Conservation (phyloP, 2,329 filamentous ascomycete species). For the Penicillium paneum region DNA sequence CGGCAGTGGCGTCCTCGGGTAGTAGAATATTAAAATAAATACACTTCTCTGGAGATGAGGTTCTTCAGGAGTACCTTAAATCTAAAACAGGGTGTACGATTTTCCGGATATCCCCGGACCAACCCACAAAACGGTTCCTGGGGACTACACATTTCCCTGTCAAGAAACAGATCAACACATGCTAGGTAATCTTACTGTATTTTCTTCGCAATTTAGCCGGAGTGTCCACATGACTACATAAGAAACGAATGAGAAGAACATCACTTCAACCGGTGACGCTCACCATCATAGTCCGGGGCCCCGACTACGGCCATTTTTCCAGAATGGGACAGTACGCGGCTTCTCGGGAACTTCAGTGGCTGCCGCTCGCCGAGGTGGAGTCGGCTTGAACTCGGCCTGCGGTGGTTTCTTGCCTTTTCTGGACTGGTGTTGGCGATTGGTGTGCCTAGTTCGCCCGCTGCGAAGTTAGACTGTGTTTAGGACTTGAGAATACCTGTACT, state of each 20-base stretch:
- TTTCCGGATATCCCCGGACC: constrained; percentile 2
- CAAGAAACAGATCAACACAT: neutral
- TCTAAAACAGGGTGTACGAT: neutral
- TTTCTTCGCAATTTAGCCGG: constrained; percentile 11
- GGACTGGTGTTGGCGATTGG: neutral
- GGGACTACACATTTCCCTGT: constrained; percentile 1
- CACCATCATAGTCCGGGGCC: constrained; percentile 18
- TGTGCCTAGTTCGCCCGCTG: neutral
- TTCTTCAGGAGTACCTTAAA: neutral
- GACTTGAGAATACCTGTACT: neutral
- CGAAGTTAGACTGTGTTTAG: neutral
- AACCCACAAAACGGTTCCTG: constrained; percentile 1
- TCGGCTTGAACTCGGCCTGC: constrained; percentile 9
- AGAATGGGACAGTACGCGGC: constrained; percentile 13
- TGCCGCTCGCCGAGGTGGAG: constrained; percentile 16
- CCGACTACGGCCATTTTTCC: constrained; percentile 17
- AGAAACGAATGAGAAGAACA: neutral
- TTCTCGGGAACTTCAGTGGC: constrained; percentile 8
- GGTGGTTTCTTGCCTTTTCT: neutral
- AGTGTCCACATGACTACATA: constrained; percentile 7
- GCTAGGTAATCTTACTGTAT: neutral
- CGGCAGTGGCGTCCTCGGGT: constrained; percentile 1
- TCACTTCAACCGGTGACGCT: neutral
- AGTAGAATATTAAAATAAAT: neutral
- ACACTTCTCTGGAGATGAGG: neutral